phyloP scores from a whole-genome alignment of 345 rosid species.

The Sonneratia alba region DNA sequence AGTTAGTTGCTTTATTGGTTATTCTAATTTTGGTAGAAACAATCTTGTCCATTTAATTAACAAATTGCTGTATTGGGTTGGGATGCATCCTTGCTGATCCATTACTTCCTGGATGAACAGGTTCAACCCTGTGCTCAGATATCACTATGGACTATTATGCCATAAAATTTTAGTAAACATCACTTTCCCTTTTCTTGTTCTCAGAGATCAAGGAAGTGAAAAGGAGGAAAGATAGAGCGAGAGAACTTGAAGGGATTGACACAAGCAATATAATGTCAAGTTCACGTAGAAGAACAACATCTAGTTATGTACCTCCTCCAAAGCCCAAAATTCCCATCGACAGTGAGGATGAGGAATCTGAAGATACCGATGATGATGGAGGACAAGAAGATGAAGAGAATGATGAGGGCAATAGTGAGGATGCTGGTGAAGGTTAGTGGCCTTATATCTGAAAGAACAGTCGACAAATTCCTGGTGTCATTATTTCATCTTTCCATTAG shows the following conservation, averaged over 20 bases:
- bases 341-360: slow-evolving; percentile 42
- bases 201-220: slow-evolving; percentile 84
- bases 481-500: neutral
- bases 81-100: neutral
- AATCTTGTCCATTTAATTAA: neutral
- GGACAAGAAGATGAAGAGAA: slow-evolving; percentile 21
- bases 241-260: slow-evolving; percentile 90
- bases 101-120: neutral
- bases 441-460: neutral
- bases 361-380: slow-evolving; percentile 30
- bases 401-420: slow-evolving; percentile 34
- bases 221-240: slow-evolving; percentile 56
- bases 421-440: slow-evolving; percentile 30
- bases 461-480: neutral
- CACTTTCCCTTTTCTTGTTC: slow-evolving; percentile 5
- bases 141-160: too few relatives aligned
- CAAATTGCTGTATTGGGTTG: neutral
- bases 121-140: neutral
- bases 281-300: slow-evolving; percentile 68
- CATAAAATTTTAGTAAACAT: neutral
- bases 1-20: neutral
- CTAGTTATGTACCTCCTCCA: slow-evolving; percentile 57
- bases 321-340: slow-evolving; percentile 56
- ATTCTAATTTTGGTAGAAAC: neutral
- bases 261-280: slow-evolving; percentile 65